Evolutionary conservation across 768 basidiomycete species (phyloP).

Genomic region (Boletus tylopilopsis): DNA sequence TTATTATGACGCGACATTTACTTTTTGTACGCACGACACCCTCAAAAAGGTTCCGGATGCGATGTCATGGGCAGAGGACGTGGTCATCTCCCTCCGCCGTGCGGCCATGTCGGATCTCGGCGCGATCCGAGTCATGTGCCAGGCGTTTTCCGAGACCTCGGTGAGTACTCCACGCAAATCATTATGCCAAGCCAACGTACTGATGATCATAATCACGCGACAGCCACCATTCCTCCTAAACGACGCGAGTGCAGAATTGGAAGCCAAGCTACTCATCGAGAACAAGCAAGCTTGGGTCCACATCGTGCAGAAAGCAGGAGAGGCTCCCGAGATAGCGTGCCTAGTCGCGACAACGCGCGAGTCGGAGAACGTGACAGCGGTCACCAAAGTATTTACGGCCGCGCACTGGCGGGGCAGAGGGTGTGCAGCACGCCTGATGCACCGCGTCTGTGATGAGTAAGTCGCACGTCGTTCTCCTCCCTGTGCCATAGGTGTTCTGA

Average conservation of each 20-base stretch:
- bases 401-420: constrained; percentile 47
- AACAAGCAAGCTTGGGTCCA: constrained; percentile 59
- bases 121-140: constrained; percentile 44
- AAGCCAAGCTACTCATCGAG: constrained; percentile 49
- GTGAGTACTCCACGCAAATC: no score
- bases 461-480: constrained; percentile 18
- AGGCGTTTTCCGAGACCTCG: constrained; percentile 55
- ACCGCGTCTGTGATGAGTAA: constrained; percentile 53
- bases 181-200: no score
- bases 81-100: constrained; percentile 29
- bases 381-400: constrained; percentile 72
- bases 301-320: constrained; percentile 28
- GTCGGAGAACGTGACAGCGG: constrained; percentile 51
- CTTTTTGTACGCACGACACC: constrained; percentile 48
- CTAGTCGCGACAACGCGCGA: constrained; percentile 69
- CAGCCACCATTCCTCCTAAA: constrained; percentile 58
- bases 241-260: constrained; percentile 37
- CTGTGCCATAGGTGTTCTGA: background rate
- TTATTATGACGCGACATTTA: constrained; percentile 62
- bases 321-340: constrained; percentile 47
- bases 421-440: constrained; percentile 60
- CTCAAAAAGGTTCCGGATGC: constrained; percentile 19
- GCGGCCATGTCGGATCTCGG: constrained; percentile 31
- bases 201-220: background rate
- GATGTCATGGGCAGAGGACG: background rate